Evolutionary conservation across 148 eudicot species (phyloP).

Genomic region (Talinum fruticosum): DNA sequence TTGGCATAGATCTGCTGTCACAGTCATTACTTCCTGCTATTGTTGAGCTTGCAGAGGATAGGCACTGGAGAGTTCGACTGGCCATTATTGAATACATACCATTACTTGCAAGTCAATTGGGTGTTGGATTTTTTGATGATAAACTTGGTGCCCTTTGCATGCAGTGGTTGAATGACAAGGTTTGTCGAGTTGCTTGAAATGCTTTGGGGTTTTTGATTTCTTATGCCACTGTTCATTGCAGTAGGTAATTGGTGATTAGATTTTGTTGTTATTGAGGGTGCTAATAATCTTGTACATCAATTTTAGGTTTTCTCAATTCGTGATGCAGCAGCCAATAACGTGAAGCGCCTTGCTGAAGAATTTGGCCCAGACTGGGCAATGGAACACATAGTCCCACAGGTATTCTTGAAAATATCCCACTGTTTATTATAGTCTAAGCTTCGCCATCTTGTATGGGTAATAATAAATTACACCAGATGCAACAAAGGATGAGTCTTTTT

Average conservation of each 20-base stretch:
- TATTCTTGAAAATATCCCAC: conserved; percentile 11
- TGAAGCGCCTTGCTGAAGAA: conserved; percentile 98
- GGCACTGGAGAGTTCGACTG: conserved; percentile 98
- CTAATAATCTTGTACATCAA: background rate
- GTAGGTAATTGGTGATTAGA: background rate
- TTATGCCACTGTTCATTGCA: background rate
- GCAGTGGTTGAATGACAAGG: conserved; percentile 99
- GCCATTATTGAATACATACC: conserved; percentile 98
- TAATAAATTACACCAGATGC: no score
- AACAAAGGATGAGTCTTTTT: no score
- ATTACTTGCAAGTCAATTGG: conserved; percentile 89
- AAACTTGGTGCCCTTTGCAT: conserved; percentile 96
- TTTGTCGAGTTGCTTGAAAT: conserved; percentile 24
- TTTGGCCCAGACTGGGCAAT: conserved; percentile 99
- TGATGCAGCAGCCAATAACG: conserved; percentile 93
- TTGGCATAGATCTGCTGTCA: conserved; percentile 92
- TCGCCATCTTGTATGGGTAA: background rate
- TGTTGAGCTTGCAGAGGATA: conserved; percentile 97
- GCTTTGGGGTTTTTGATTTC: background rate
- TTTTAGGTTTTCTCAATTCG: conserved; percentile 88
- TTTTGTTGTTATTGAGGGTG: conserved; percentile 8
- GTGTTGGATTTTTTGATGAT: conserved; percentile 97
- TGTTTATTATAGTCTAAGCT: background rate
- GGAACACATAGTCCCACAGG: conserved; percentile 99
- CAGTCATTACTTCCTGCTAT: conserved; percentile 95